Base-by-base conservation (phyloP, 2,329 filamentous ascomycete genomes). In the Phialophora chinensis region DNA sequence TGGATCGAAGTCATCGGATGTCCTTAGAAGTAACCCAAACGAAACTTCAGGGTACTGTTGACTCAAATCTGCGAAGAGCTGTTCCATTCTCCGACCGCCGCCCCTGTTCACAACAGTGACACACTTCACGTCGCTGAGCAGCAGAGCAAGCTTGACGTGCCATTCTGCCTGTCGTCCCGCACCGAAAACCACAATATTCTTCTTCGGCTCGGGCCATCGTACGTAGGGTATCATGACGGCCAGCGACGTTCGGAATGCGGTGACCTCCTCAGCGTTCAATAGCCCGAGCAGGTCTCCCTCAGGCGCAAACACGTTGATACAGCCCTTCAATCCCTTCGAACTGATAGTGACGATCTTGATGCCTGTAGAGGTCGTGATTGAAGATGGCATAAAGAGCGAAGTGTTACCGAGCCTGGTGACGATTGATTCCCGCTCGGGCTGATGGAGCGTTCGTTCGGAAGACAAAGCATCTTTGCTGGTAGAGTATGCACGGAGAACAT, bases 181-280 rank as follows among this genome's bases (percentile, higher is more conserved):
- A 8, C 83, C 83, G 66, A 84, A 82, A 0, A 85, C 78, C 10
- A 84, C 72, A n/a, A 75, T 59, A 31, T 72, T 68, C 2, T 64
- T 55, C 12, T 71, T 71, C 1, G 62, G 25, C 11, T 63, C 47
- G 25, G 23, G 42, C 49, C 65, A 68, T 35, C 66, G 62, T 1
- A 69, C 62, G 57, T 58, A 72, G 1, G 68, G 62, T 29, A 89
- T 87, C 62, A 89, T 86, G 3, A 89, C 90, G 1, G 87, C 87
- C 11, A 94, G 81, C 0, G 91, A 90, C 0, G 92, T 95, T 67
- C 92, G 88, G 77, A 94, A 95, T 2, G 90, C 91, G 0, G 92
- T 95, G 35, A 94, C 80, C 54, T 91, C 88, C 66, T 86, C 85
- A 17, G 91, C 90, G 72, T 92, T 90, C 44, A 95, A 79, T 63